phyloP scores from a whole-genome alignment of 2,329 filamentous ascomycete genomes.

The Diaporthe sp. region DNA sequence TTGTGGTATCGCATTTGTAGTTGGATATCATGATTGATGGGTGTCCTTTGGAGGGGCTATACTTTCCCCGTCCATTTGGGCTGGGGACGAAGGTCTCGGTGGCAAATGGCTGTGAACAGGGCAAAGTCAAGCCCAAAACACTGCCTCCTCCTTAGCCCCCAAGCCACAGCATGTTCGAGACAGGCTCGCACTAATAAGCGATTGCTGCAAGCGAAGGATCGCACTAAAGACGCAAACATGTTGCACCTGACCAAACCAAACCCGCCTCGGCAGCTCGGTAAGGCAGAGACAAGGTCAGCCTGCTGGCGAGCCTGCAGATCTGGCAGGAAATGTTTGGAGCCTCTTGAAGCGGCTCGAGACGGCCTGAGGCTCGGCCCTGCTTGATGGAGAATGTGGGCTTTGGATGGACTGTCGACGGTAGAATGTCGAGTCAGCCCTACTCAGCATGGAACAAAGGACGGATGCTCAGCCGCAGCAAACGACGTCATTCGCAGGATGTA shows the following conservation, averaged over 20 bases:
- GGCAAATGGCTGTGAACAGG: not conserved
- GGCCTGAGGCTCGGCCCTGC: not conserved
- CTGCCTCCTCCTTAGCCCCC: not conserved
- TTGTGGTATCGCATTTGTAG: not conserved
- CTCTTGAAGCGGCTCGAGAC: not conserved
- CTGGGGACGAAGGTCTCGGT: not conserved
- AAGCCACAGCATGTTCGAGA: conserved; percentile 5
- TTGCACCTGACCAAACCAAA: conserved; percentile 7
- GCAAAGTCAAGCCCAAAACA: not conserved
- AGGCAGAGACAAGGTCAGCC: conserved; percentile 11
- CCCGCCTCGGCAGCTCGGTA: not conserved
- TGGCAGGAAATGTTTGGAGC: not conserved
- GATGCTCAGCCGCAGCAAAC: not conserved
- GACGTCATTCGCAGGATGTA: conserved; percentile 10
- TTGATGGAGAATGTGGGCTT: not conserved
- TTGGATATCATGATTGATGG: not conserved
- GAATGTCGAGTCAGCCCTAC: conserved; percentile 2
- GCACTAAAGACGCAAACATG: not conserved
- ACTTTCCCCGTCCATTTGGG: not conserved
- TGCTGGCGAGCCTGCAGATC: not conserved
- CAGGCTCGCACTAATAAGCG: not conserved
- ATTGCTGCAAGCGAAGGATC: conserved; percentile 14
- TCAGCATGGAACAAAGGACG: not conserved
- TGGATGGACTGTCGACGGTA: not conserved
- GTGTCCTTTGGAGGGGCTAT: not conserved